Base-by-base conservation (phyloP, 2,329 filamentous ascomycete species). In the Fusarium tupiense region DNA sequence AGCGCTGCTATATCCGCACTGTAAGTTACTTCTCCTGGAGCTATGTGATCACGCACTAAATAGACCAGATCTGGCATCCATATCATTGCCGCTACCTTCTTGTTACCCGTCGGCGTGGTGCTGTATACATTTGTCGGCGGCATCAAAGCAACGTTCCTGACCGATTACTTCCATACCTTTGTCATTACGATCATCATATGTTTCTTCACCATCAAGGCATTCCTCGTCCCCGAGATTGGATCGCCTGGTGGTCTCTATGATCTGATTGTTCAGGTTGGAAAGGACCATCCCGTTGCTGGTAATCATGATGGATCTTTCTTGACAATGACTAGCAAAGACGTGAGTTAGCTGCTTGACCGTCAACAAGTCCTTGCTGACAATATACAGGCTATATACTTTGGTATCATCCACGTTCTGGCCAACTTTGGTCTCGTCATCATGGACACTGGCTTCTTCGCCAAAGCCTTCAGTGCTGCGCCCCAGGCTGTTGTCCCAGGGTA, bases 401-500 rank as follows among this genome's bases (percentile, higher is more conserved):
- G 85, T 0, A 88, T 88, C 8, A 80, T 88, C 4, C 86, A 86
- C 58, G 83, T 84, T 2, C 82, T 84, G 8, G 83, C 84, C 37
- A 88, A 88, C 57, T 88, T 88, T 57, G 87, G 86, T 1, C 80
- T 88, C 0, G 87, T 89, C 16, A 87, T 88, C 69, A 87, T 88
- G 84, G 87, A 88, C 62, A 88, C 87, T 3, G 85, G 85, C 33
- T 88, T 87, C 77, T 88, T 87, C 57, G 84, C 86, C 71, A 88
- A 89, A 67, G 86, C 86, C 1, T 88, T 89, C 71, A 85, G 86
- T 2, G 86, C 83, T 8, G 83, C 81, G 1, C 85, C 83, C 1
- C 79, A 83, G 3, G 84, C 87, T 0, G 86, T 86, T 1, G 86
- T 88, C 0, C 87, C 86, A 0, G 87, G 87, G 0, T 89, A 89